These are phyloP conservation scores for Solanum tarapatanum DNA, from an alignment of 257 asterid genomes.

Conservation along the genomic window DNA sequence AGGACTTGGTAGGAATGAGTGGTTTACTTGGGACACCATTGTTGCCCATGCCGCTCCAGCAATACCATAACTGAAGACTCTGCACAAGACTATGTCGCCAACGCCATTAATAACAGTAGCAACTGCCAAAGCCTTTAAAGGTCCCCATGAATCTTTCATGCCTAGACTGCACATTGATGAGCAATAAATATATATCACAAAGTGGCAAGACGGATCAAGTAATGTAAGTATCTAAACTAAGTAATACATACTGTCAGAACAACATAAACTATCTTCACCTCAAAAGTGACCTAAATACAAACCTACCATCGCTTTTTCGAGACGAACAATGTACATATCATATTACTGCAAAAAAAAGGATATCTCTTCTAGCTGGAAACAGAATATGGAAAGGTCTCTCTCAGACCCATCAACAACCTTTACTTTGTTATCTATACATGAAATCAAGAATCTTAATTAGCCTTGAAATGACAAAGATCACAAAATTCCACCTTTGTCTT, in stretches of 20 bases:
- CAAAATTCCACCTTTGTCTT: too few species aligned
- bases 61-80: constrained; percentile 74
- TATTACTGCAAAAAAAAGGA: neutral
- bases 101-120: constrained; percentile 75
- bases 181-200: neutral
- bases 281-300: neutral
- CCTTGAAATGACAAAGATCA: neutral
- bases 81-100: constrained; percentile 81
- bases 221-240: neutral
- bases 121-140: constrained; percentile 77
- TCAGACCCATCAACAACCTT: neutral
- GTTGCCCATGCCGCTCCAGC: constrained; percentile 99
- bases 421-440: neutral
- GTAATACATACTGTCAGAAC: neutral
- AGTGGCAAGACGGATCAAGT: neutral
- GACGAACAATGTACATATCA: neutral
- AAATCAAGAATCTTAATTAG: neutral
- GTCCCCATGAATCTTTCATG: constrained; percentile 99
- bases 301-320: neutral
- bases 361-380: neutral
- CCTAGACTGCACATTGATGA: constrained; percentile 55
- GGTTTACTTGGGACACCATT: constrained; percentile 75
- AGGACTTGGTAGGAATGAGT: neutral
- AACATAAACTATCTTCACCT: neutral
- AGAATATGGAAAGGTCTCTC: neutral